These are phyloP conservation scores for Vinca minor DNA, from an alignment of 257 asterid genomes.

Conservation along the genomic window DNA sequence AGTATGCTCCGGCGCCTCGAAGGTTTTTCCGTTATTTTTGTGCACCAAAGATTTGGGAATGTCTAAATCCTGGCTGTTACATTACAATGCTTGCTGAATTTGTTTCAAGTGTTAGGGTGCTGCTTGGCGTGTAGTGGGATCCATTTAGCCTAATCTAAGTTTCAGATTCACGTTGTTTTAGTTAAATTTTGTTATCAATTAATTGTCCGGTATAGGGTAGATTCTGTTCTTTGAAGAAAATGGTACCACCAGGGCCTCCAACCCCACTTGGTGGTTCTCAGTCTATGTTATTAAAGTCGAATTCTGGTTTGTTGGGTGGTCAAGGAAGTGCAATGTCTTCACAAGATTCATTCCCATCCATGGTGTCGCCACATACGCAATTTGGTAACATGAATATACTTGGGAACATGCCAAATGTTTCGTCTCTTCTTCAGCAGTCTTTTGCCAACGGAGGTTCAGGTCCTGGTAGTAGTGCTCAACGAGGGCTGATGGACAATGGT, in stretches of 20 bases:
- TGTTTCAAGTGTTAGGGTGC: neutral
- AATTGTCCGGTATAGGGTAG: constrained; percentile 11
- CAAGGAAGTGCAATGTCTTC: constrained; percentile 71
- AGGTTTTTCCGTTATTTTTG: constrained; percentile 10
- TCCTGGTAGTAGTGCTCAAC: constrained; percentile 57
- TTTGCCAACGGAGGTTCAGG: constrained; percentile 59
- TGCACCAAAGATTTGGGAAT: constrained; percentile 15
- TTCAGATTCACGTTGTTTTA: constrained; percentile 20
- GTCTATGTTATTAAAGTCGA: constrained; percentile 56
- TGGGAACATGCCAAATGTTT: constrained; percentile 59
- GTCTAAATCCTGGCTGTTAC: constrained; percentile 7
- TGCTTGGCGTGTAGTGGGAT: constrained; percentile 6
- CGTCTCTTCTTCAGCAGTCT: constrained; percentile 62
- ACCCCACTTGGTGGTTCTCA: constrained; percentile 61
- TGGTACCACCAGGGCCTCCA: constrained; percentile 84
- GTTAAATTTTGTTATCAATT: constrained; percentile 15
- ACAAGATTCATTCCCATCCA: constrained; percentile 49
- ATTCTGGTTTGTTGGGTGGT: constrained; percentile 65
- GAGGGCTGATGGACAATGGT: constrained; percentile 54
- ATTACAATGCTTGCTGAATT: neutral
- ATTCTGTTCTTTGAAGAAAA: constrained; percentile 19
- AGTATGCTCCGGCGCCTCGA: neutral
- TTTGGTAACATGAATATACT: constrained; percentile 55
- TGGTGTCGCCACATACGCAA: constrained; percentile 65
- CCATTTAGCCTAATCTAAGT: neutral